These are phyloP conservation scores for Aspergillus felis DNA, from an alignment of 2,329 filamentous ascomycete species.

Conservation along the genomic window DNA sequence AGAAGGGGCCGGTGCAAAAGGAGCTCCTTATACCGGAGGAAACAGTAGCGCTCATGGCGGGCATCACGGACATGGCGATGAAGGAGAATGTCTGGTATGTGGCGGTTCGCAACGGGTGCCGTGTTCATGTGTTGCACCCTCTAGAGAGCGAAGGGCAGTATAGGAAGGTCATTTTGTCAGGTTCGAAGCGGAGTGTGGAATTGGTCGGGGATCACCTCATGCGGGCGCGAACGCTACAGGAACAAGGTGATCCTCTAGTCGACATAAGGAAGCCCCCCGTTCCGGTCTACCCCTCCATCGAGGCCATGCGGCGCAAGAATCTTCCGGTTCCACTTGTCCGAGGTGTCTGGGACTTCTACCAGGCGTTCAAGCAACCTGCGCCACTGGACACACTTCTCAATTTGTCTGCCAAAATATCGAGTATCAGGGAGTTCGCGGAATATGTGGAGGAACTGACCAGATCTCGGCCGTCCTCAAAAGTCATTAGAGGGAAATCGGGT, in stretches of 20 bases:
- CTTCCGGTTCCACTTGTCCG: constrained; percentile 26
- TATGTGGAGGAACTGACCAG: constrained; percentile 37
- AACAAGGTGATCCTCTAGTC: constrained; percentile 24
- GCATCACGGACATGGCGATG: constrained; percentile 24
- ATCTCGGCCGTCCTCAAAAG: constrained; percentile 14
- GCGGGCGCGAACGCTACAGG: constrained; percentile 21
- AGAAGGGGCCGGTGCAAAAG: constrained; percentile 19
- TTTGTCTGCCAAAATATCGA: constrained; percentile 12
- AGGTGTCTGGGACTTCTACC: constrained; percentile 24
- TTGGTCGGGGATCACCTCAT: constrained; percentile 26
- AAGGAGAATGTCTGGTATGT: constrained; percentile 38
- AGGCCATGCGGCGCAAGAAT: constrained; percentile 19
- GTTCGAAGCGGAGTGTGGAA: constrained; percentile 31
- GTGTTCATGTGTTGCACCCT: constrained; percentile 33
- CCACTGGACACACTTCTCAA: constrained; percentile 14
- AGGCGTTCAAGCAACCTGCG: constrained; percentile 1
- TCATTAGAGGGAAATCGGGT: constrained; percentile 3
- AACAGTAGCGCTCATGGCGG: constrained; percentile 31
- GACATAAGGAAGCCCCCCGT: constrained; percentile 25
- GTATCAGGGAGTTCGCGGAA: constrained; percentile 33
- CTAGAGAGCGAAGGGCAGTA: constrained; percentile 26
- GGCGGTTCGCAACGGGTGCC: constrained; percentile 33
- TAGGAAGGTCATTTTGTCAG: constrained; percentile 34
- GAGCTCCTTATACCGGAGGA: constrained; percentile 33
- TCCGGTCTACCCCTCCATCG: constrained; percentile 28